phyloP scores from a whole-genome alignment of 345 rosid species.

The Conringia planisiliqua region DNA sequence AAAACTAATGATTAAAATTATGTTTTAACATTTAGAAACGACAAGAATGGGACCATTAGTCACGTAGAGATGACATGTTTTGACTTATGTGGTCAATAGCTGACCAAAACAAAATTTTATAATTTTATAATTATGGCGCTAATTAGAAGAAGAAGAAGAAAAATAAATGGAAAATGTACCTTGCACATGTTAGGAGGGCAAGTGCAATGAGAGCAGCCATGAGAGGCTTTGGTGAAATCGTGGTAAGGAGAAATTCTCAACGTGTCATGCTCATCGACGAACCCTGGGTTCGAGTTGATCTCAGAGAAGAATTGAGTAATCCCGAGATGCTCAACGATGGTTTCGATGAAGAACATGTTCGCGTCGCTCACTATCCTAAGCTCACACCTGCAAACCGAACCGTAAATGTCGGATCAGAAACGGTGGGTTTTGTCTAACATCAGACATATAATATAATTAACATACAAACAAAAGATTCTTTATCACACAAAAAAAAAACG shows the following conservation, averaged over 20 bases:
- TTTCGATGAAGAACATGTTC: constrained; percentile 72
- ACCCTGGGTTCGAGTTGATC: constrained; percentile 70
- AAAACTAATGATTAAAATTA: background rate
- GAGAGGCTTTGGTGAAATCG: constrained; percentile 54
- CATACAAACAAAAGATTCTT: background rate
- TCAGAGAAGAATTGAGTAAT: constrained; percentile 64
- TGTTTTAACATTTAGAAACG: background rate
- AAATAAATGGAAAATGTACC: constrained; percentile 37
- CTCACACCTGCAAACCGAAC: constrained; percentile 59
- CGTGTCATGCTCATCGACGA: constrained; percentile 50
- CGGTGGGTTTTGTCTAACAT: constrained; percentile 14
- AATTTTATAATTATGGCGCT: background rate
- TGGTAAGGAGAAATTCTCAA: constrained; percentile 65
- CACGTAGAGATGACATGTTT: background rate
- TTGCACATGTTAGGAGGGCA: constrained; percentile 98
- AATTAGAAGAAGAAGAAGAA: background rate
- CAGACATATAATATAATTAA: background rate
- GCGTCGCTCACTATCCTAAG: constrained; percentile 82
- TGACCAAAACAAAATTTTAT: background rate
- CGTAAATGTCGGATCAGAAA: constrained; percentile 11
- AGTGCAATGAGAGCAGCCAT: constrained; percentile 48
- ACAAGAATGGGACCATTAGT: constrained; percentile 3
- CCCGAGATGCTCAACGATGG: constrained; percentile 64
- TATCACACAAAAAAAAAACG: background rate
- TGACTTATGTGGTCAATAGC: background rate